phyloP scores from a whole-genome alignment of 202 grass and related monocot genomes.

The Digitaria exilis region DNA sequence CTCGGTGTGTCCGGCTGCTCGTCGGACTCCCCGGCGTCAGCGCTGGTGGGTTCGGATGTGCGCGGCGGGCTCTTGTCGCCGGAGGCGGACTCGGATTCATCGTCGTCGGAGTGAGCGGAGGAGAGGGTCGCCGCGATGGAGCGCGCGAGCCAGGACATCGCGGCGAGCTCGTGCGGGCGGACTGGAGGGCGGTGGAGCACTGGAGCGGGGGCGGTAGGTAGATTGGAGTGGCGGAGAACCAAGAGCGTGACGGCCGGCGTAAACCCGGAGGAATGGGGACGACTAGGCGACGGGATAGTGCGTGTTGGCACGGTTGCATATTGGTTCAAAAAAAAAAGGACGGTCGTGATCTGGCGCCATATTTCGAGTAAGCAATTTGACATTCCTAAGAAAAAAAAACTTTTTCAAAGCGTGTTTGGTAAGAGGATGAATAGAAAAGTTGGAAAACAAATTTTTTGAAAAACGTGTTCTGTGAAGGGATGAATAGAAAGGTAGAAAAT shows the following conservation, averaged over 20 bases:
- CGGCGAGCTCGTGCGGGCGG: slow-evolving; percentile 28
- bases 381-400: too few relatives aligned
- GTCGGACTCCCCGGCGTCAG: slow-evolving; percentile 21
- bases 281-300: too few relatives aligned
- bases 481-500: too few relatives aligned
- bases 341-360: not conserved
- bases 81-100: slow-evolving; percentile 23
- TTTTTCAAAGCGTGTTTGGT: too few relatives aligned
- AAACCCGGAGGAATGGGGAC: not conserved
- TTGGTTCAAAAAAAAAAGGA: not conserved
- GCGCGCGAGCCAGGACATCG: slow-evolving; percentile 65
- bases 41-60: not conserved
- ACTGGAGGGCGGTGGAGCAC: not conserved
- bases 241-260: slow-evolving; percentile 3
- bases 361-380: too few relatives aligned
- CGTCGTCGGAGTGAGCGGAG: slow-evolving; percentile 34
- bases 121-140: slow-evolving; percentile 60
- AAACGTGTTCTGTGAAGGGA: too few relatives aligned
- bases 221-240: not conserved
- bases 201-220: slow-evolving; percentile 4
- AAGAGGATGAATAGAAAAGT: too few relatives aligned
- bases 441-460: too few relatives aligned
- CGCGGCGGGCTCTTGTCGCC: slow-evolving; percentile 31
- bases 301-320: slow-evolving; percentile 2
- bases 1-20: slow-evolving; percentile 47